Base-by-base conservation (phyloP, 345 rosid species). In the Brassica incana region DNA sequence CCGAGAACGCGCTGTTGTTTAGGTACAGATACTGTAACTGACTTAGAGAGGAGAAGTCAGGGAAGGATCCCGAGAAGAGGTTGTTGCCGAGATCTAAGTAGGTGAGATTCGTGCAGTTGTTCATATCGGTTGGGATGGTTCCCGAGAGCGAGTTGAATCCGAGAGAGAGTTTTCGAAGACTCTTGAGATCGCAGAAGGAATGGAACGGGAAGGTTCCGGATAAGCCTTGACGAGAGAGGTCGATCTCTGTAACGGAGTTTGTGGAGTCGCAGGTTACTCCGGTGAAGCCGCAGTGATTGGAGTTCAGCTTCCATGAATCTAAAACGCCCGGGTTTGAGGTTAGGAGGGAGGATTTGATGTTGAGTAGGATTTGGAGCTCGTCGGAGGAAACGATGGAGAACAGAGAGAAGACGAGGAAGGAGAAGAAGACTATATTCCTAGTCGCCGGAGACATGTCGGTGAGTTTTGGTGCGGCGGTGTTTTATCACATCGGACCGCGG, bases 41-140 rank as follows among this genome's bases (percentile, higher is more conserved):
- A 43, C 6, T 78, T 5, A 95, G 72, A 69, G 88, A 50, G 0
- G 98, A 84, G 63, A 93, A 64, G 0, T 83, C 87, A 0, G 97
- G 99, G 77, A 95, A 84, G 6, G 80, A 1, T 15, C 97, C 97
- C 0, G 84, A 52, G 76, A 95, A 93, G 12, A 70, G 5, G 71
- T 91, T 91, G 91, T 89, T 90, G 0, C 95, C 97, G 2, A 95
- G 87, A 77, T 95, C 92, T 67, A 95, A 73, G 76, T 92, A 91
- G 35, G 50, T 85, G 14, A 95, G 77, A 29, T 78, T 87, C 8
- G 77, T 73, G 67, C 99, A 95, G 18, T 69, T 85, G 32, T 73
- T 85, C 82, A 92, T 66, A 58, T 84, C 90, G 0, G 16, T 8
- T 0, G 83, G 48, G 23, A 89, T 61, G 29, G 8, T 23, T 5